phyloP scores from a whole-genome alignment of 2,329 filamentous ascomycete genomes.

The Pseudogymnoascus destructans region DNA sequence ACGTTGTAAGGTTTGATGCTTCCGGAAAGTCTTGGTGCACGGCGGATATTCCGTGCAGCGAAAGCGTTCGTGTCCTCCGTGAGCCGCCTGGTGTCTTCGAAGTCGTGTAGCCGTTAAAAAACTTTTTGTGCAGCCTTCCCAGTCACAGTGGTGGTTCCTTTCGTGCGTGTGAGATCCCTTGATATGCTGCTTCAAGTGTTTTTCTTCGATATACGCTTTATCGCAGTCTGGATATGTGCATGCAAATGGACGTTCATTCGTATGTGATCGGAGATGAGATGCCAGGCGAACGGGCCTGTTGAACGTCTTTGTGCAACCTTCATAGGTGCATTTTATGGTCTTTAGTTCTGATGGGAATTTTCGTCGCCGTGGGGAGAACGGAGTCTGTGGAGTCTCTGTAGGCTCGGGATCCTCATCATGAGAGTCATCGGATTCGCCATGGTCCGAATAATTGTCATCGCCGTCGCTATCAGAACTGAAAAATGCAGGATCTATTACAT shows the following conservation, averaged over 20 bases:
- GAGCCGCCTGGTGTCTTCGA: slow-evolving; percentile 62
- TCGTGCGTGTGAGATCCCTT: slow-evolving; percentile 67
- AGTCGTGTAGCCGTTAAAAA: slow-evolving; percentile 73
- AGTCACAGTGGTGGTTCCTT: slow-evolving; percentile 57
- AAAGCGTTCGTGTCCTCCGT: slow-evolving; percentile 64
- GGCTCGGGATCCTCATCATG: slow-evolving; percentile 25
- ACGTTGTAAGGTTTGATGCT: slow-evolving; percentile 71
- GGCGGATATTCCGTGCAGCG: slow-evolving; percentile 56
- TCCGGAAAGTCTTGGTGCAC: slow-evolving; percentile 71
- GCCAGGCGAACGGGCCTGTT: slow-evolving; percentile 72
- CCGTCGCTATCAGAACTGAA: slow-evolving; percentile 29
- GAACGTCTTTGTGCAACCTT: slow-evolving; percentile 68
- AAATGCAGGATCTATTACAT: not conserved
- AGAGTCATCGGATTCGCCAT: slow-evolving; percentile 23
- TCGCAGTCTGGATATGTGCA: slow-evolving; percentile 60
- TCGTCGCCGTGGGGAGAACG: slow-evolving; percentile 33
- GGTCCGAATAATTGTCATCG: slow-evolving; percentile 29
- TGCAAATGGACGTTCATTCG: slow-evolving; percentile 65
- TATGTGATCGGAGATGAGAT: slow-evolving; percentile 74
- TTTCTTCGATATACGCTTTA: slow-evolving; percentile 76
- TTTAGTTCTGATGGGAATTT: slow-evolving; percentile 61
- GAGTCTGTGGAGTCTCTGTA: slow-evolving; percentile 35
- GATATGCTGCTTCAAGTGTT: slow-evolving; percentile 75
- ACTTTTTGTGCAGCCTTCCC: slow-evolving; percentile 59
- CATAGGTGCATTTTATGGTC: slow-evolving; percentile 61